Conservation (phyloP, 1,284 basidiomycete species). For the Tilletia indica region DNA sequence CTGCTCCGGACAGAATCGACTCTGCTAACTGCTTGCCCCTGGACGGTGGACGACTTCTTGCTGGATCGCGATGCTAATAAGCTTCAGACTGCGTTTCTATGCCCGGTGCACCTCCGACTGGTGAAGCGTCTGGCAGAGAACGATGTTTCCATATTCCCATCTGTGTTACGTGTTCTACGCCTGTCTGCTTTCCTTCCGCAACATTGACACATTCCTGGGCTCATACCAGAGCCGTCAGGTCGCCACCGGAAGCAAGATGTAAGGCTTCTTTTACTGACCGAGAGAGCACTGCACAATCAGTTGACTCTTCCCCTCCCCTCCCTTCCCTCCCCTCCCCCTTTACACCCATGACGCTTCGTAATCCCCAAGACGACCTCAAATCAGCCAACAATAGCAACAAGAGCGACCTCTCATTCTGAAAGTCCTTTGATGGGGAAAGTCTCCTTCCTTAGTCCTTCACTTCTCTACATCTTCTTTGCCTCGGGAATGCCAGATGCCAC, state of each 20-base stretch:
- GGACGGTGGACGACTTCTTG: slow-evolving; percentile 50
- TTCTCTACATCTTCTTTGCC: no score
- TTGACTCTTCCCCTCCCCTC: background rate
- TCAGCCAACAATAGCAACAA: slow-evolving; percentile 31
- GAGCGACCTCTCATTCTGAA: no score
- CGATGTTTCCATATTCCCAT: slow-evolving; percentile 42
- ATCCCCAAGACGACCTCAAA: slow-evolving; percentile 42
- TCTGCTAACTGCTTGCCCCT: slow-evolving; percentile 38
- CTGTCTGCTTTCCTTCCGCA: background rate
- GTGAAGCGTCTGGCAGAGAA: slow-evolving; percentile 50
- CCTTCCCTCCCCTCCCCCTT: background rate
- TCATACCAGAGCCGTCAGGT: slow-evolving; percentile 20
- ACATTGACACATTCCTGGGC: background rate
- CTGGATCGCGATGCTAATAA: slow-evolving; percentile 39
- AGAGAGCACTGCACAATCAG: no score
- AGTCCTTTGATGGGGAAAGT: no score
- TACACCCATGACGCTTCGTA: background rate
- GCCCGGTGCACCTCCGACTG: slow-evolving; percentile 48
- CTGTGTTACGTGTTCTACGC: slow-evolving; percentile 32
- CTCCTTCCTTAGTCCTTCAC: no score
- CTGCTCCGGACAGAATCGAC: slow-evolving; percentile 28
- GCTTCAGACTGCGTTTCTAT: slow-evolving; percentile 52
- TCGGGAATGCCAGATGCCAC: no score
- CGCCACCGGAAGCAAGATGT: slow-evolving; percentile 52
- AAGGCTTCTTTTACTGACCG: background rate